Conservation (phyloP, 768 basidiomycete species). For the Atractiella rhizophila region DNA sequence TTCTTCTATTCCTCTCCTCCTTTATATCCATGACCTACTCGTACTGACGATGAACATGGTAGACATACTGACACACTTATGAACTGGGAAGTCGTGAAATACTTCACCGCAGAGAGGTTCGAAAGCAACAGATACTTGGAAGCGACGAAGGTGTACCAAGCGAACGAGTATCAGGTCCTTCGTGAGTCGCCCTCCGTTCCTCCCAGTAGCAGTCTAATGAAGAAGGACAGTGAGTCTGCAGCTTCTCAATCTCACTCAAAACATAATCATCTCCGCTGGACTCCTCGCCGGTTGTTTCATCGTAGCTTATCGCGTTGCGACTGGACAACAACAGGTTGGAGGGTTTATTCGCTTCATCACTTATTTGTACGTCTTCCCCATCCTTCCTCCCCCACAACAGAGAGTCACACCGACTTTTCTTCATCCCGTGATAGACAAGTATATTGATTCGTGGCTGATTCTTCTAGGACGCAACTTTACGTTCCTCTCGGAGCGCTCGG, state of each 20-base stretch:
- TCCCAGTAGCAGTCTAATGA: not conserved
- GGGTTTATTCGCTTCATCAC: too few relatives aligned
- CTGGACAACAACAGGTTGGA: too few relatives aligned
- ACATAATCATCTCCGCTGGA: slow-evolving; percentile 22
- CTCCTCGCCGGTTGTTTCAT: slow-evolving; percentile 61
- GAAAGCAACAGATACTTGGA: not conserved
- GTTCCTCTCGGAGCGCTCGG: slow-evolving; percentile 52
- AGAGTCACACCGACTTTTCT: too few relatives aligned
- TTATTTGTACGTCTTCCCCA: too few relatives aligned
- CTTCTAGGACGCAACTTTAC: too few relatives aligned
- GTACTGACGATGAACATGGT: not conserved
- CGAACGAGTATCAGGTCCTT: not conserved
- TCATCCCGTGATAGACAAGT: too few relatives aligned
- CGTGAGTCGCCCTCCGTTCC: not conserved
- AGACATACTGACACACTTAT: not conserved
- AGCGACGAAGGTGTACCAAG: not conserved
- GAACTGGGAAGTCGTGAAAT: slow-evolving; percentile 1
- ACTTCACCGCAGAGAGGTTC: not conserved
- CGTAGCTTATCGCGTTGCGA: slow-evolving; percentile 36
- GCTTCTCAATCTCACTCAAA: not conserved
- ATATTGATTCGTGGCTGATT: too few relatives aligned
- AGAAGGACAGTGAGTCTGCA: not conserved
- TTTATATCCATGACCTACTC: not conserved
- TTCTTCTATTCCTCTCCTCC: not conserved
- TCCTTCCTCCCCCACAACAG: too few relatives aligned